These are phyloP conservation scores for Caryopteris hybrid DNA, from an alignment of 305 asterid genomes.

Conservation along the genomic window DNA sequence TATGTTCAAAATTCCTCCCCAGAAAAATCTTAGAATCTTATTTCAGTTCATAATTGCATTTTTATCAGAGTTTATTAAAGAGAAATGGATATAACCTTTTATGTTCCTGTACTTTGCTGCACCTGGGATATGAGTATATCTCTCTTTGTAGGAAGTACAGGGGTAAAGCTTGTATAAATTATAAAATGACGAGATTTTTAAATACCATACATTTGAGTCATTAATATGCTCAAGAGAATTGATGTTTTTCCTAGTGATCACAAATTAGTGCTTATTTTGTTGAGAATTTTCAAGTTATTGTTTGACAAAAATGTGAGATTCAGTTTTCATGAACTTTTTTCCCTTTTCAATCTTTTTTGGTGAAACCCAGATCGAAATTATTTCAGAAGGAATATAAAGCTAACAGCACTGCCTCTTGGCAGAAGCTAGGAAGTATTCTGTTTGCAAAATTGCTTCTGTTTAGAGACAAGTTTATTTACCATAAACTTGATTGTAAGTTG, in stretches of 20 bases:
- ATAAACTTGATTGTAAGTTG: no score
- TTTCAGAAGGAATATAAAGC: not conserved
- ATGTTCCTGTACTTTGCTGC: not conserved
- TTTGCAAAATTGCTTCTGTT: not conserved
- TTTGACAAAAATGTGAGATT: not conserved
- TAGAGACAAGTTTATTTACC: no score
- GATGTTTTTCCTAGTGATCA: not conserved
- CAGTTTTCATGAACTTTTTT: not conserved
- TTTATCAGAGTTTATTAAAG: not conserved
- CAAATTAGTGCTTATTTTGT: not conserved
- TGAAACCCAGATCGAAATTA: not conserved
- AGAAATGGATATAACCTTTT: not conserved
- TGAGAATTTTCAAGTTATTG: not conserved
- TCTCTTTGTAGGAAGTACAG: not conserved
- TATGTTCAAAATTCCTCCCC: not conserved
- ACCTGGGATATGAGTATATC: not conserved
- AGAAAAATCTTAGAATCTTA: not conserved
- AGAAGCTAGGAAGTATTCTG: not conserved
- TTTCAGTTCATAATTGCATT: not conserved
- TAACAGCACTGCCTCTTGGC: not conserved
- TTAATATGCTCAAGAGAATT: not conserved
- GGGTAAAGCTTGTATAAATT: not conserved
- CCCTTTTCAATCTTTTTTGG: not conserved
- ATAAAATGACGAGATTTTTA: not conserved
- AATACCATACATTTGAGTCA: not conserved